These are phyloP conservation scores for Dipodascus albidus DNA, from an alignment of 805 yeast genomes.

Conservation along the genomic window DNA sequence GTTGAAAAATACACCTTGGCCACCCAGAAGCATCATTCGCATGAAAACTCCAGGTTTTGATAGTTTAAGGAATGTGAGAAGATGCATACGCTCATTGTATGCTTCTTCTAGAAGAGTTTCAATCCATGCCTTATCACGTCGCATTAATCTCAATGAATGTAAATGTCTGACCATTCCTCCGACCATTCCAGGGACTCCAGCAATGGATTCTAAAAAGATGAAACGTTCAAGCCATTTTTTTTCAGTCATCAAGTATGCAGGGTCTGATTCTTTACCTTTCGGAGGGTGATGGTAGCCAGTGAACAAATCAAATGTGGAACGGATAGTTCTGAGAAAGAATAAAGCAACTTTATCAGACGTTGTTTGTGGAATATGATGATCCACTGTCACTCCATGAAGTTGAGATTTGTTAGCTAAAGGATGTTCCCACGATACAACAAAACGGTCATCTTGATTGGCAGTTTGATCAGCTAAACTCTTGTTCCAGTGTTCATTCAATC, in stretches of 20 bases:
- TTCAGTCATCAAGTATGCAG: conserved; percentile 42
- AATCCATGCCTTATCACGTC: conserved; percentile 63
- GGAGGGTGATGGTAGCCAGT: conserved; percentile 57
- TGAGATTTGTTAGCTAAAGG: conserved; percentile 29
- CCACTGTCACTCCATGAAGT: conserved; percentile 33
- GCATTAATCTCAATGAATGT: conserved; percentile 47
- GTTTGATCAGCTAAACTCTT: background rate
- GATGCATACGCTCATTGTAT: conserved; percentile 68
- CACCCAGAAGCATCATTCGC: conserved; percentile 40
- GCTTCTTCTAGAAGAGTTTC: conserved; percentile 67
- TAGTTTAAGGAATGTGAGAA: conserved; percentile 53
- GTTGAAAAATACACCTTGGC: conserved; percentile 64
- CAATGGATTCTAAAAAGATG: conserved; percentile 57
- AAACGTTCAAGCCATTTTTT: conserved; percentile 49
- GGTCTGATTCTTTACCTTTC: conserved; percentile 25
- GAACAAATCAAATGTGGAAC: conserved; percentile 44
- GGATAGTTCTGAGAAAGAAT: conserved; percentile 32
- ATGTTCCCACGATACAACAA: conserved; percentile 30
- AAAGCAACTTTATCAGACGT: conserved; percentile 43
- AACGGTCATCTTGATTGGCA: conserved; percentile 3
- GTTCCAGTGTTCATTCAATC: background rate
- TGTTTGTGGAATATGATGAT: conserved; percentile 40
- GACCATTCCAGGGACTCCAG: conserved; percentile 74
- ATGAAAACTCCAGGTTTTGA: conserved; percentile 53
- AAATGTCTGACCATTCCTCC: conserved; percentile 64